These are phyloP conservation scores for Croton setiger DNA, from an alignment of 441 rosid species.

Conservation along the genomic window DNA sequence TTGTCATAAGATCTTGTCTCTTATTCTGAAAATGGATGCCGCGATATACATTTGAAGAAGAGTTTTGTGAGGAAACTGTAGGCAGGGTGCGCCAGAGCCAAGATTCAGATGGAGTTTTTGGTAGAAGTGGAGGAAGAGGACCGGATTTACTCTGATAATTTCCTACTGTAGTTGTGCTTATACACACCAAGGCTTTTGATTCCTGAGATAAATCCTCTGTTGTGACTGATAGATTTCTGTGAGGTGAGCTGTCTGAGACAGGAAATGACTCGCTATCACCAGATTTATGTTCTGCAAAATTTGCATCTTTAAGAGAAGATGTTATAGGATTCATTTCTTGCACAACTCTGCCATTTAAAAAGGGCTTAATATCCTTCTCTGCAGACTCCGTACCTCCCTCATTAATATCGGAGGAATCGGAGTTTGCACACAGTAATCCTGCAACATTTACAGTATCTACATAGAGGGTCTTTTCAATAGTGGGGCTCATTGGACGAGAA, in stretches of 20 bases:
- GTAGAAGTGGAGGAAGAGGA: constrained; percentile 58
- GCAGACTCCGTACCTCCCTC: constrained; percentile 20
- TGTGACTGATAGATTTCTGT: constrained; percentile 19
- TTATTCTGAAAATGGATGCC: constrained; percentile 32
- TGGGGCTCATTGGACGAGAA: constrained; percentile 40
- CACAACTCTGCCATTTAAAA: constrained; percentile 22
- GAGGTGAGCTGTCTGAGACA: constrained; percentile 19
- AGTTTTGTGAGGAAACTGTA: constrained; percentile 40
- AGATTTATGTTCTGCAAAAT: constrained; percentile 11
- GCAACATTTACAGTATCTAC: constrained; percentile 44
- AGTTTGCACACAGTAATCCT: constrained; percentile 23
- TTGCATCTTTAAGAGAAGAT: constrained; percentile 25
- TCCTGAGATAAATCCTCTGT: constrained; percentile 29
- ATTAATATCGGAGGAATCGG: constrained; percentile 28
- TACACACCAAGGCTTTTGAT: constrained; percentile 33
- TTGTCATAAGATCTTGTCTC: constrained; percentile 36
- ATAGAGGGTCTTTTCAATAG: constrained; percentile 59
- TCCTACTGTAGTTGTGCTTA: constrained; percentile 27
- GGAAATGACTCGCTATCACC: constrained; percentile 18
- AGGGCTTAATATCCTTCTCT: constrained; percentile 22
- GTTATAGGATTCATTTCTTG: constrained; percentile 19
- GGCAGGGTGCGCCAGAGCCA: constrained; percentile 89
- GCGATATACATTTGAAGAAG: constrained; percentile 31
- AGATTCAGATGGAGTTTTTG: constrained; percentile 83
- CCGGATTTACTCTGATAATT: constrained; percentile 5